Base-by-base conservation (phyloP, 148 eudicot genomes). In the Camellia lanceoleosa region DNA sequence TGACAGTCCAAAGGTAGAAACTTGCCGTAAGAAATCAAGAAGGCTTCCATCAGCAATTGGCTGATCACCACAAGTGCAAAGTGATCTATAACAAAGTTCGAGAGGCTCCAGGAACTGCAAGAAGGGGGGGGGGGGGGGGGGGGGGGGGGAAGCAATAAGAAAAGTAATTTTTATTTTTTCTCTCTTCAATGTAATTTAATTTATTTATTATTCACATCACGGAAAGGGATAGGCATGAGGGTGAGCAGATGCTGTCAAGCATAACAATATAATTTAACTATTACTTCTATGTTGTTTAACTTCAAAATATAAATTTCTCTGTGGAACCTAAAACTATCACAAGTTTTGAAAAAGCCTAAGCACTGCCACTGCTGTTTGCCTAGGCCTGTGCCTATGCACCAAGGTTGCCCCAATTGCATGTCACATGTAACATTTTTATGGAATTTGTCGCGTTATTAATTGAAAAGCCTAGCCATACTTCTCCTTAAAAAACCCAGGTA, bases 31-130 rank as follows among this genome's bases (percentile, higher is more conserved):
- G 79, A 93, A 95, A 87, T 95, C 98, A 80, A 95, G 97, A 77
- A 95, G 98, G 85, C 92, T 95, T 80, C 98, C 97, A 80, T 95
- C 97, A 52, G 98, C 98, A 80, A 95, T 85, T 47, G 96, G 84
- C 46, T 87, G 89, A 79, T 93, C 98, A 82, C 98, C 97, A 79
- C 96, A 95, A 68, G 88, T 88, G 68, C 98, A 91, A 44, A 95
- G 96, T 7, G 97, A 95, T 84, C 92, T 76, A 76, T 95, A 90
- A 84, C 98, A 95, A 23, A 95, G 89, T 88, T 95, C 98, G 66
- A 95, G 97, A 76, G 98, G 97, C 88, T 90, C 98, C 81, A 95
- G 86, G 71, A 95, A 95, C 98, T 93, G 38, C 38, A 30, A 30
- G 30, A n/a, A n/a, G 38, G 38, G 38, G 38, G 38, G 38, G 38